Conservation (phyloP, 495 filamentous ascomycete species). For the Talaromyces wortmannii region DNA sequence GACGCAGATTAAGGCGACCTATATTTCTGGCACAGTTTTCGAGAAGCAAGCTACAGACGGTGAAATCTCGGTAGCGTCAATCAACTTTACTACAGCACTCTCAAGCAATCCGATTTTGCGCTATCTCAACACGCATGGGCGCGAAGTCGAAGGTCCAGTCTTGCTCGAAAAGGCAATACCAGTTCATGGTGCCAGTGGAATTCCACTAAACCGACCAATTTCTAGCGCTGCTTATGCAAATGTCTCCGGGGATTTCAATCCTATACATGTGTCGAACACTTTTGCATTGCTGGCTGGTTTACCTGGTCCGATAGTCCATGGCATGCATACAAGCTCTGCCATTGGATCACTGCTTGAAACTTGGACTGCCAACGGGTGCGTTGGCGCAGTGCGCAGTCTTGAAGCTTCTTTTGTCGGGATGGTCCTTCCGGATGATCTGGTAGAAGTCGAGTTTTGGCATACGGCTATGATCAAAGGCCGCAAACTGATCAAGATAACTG, state of each 20-base stretch:
- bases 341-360: constrained; percentile 95
- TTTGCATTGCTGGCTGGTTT: constrained; percentile 95
- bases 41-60: background rate
- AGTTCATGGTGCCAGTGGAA: background rate
- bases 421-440: constrained; percentile 92
- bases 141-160: constrained; percentile 6
- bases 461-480: constrained; percentile 95
- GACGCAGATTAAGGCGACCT: background rate
- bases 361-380: constrained; percentile 96
- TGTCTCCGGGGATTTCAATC: constrained; percentile 96
- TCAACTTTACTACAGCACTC: background rate
- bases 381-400: constrained; percentile 92
- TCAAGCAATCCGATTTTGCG: background rate
- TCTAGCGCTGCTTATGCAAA: constrained; percentile 96
- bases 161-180: background rate
- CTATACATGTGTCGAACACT: constrained; percentile 93
- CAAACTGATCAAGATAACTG: constrained; percentile 97
- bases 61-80: background rate
- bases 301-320: constrained; percentile 43
- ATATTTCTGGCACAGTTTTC: background rate
- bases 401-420: constrained; percentile 91
- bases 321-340: constrained; percentile 97
- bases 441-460: constrained; percentile 88
- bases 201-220: constrained; percentile 69
- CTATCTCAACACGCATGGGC: constrained; percentile 1